A percentile compares a stretch with the other conserved stretches of the same genome.
These are phyloP conservation scores for Pseudogymnoascus sp. DNA, from an alignment of 2,329 filamentous ascomycete genomes.

Conservation along the genomic window DNA sequence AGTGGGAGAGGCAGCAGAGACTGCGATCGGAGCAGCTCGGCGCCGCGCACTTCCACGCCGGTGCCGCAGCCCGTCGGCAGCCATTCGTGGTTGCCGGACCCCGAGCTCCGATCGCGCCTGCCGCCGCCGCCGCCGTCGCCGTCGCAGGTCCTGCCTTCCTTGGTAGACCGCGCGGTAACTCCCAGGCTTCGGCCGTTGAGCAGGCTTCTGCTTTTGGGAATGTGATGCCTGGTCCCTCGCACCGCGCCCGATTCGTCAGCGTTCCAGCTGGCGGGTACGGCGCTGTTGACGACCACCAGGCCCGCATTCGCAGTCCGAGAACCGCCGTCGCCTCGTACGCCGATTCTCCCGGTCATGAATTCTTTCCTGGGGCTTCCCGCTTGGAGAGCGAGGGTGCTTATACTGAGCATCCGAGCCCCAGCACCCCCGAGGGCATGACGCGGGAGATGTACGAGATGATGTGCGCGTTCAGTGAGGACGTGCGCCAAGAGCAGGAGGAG, in stretches of 20 bases:
- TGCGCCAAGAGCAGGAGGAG: not conserved
- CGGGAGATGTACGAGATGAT: conserved; percentile 6
- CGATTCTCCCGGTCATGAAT: not conserved
- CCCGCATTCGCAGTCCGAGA: not conserved
- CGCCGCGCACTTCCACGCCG: not conserved
- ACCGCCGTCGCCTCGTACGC: not conserved
- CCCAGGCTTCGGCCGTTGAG: not conserved
- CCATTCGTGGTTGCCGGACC: not conserved
- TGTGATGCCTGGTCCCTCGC: not conserved
- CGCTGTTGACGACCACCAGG: not conserved
- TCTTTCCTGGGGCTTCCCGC: not conserved
- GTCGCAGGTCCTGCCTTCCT: not conserved
- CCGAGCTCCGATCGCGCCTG: not conserved
- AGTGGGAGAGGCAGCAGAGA: not conserved
- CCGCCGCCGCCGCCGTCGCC: not conserved
- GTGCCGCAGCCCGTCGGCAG: not conserved
- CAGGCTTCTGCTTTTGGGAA: conserved; percentile 1
- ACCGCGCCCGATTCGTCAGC: not conserved
- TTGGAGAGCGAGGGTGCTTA: not conserved
- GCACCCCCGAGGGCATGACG: conserved; percentile 1
- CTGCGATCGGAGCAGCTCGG: not conserved
- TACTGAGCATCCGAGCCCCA: not conserved
- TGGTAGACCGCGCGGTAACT: not conserved
- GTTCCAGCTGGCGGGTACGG: not conserved
- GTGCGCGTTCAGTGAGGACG: conserved; percentile 2